Percentiles rank a stretch among this genome's conserved stretches.
Conservation (phyloP, 2,329 filamentous ascomycete species). For the Fusarium sp. region DNA sequence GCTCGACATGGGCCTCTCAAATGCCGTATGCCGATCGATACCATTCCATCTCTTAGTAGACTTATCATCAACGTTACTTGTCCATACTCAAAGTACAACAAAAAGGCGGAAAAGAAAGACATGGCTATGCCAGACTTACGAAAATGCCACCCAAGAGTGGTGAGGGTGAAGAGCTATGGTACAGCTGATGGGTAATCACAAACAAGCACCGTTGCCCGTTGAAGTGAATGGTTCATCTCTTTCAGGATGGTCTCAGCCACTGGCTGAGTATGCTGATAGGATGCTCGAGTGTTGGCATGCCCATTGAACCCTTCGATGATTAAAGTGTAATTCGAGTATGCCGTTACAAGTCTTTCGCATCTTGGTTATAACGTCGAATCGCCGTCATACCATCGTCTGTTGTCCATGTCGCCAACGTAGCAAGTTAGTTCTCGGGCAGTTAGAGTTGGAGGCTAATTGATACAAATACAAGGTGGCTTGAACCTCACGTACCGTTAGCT, state of each 20-base stretch:
- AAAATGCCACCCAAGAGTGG: neutral
- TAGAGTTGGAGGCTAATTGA: neutral
- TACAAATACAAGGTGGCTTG: neutral
- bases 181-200: neutral
- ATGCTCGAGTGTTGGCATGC: neutral
- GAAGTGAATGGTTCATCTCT: neutral
- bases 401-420: neutral
- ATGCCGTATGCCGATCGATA: neutral
- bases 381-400: neutral
- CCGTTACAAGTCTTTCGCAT: neutral
- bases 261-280: neutral
- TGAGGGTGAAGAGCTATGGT: neutral
- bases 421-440: neutral
- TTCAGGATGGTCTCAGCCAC: neutral
- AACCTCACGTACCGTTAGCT: neutral
- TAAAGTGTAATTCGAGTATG: neutral
- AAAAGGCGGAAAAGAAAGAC: neutral
- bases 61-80: neutral
- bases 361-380: neutral
- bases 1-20: constrained; percentile 9
- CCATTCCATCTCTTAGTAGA: neutral
- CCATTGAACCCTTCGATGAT: neutral
- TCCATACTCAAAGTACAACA: neutral
- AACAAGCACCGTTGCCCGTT: neutral
- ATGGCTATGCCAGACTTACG: neutral